Percentiles rank a stretch among this genome's conserved stretches.
phyloP scores from a whole-genome alignment of 345 rosid species.

The Luvunga scandens region DNA sequence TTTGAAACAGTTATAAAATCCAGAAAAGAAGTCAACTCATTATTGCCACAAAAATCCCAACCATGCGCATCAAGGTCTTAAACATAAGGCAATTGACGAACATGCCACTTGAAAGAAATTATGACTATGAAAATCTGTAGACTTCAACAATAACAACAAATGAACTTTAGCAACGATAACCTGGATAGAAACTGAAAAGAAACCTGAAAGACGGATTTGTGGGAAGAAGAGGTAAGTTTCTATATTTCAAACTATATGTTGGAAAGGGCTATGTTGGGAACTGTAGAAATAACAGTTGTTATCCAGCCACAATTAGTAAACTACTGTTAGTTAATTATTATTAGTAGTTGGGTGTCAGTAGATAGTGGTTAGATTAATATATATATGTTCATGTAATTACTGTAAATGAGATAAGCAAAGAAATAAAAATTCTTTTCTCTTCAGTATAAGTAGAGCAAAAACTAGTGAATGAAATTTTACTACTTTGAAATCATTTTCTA shows the following conservation, averaged over 20 bases:
- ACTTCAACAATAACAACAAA: background rate
- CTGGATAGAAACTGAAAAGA: background rate
- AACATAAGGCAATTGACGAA: background rate
- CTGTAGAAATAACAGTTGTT: too few species aligned
- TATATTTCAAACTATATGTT: background rate
- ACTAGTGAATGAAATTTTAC: background rate
- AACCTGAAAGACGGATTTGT: background rate
- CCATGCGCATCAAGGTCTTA: background rate
- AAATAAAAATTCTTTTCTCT: too few species aligned
- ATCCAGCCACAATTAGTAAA: too few species aligned
- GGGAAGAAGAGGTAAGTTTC: background rate
- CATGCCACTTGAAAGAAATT: constrained; percentile 2
- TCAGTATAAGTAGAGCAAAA: background rate
- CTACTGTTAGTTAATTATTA: too few species aligned
- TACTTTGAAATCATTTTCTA: background rate
- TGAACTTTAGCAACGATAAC: background rate
- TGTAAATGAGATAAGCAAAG: too few species aligned
- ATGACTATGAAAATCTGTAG: background rate
- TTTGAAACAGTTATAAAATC: background rate
- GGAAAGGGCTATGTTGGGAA: too few species aligned
- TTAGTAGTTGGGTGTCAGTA: too few species aligned
- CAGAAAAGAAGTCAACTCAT: background rate
- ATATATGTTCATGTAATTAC: too few species aligned
- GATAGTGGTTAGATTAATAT: too few species aligned
- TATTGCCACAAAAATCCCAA: background rate